phyloP scores from a whole-genome alignment of 2,329 filamentous ascomycete species.

The Penicillium sp. region DNA sequence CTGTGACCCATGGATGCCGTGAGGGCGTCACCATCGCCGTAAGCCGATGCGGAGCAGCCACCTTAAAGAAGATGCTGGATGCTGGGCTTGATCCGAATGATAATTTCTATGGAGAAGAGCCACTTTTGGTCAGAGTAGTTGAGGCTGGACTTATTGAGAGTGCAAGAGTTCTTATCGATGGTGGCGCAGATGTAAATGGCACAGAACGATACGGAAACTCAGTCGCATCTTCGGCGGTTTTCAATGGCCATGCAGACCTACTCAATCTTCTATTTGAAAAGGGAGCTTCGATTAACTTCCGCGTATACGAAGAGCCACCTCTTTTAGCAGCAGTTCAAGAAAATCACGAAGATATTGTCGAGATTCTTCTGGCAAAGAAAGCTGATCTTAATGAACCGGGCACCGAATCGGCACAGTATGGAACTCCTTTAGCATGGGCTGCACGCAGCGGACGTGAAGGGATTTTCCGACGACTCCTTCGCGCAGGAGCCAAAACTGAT shows the following conservation, averaged over 20 bases:
- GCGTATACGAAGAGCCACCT: background rate
- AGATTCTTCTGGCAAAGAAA: slow-evolving; percentile 1
- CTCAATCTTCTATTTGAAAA: slow-evolving; percentile 1
- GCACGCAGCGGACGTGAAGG: background rate
- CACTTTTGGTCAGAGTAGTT: background rate
- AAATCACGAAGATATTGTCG: slow-evolving; percentile 1
- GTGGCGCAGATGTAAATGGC: slow-evolving; percentile 2
- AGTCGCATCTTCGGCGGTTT: background rate
- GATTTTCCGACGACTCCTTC: slow-evolving; percentile 30
- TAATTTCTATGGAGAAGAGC: background rate
- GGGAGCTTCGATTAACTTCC: background rate
- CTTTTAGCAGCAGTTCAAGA: background rate
- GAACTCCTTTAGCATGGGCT: slow-evolving; percentile 3
- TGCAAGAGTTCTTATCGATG: background rate
- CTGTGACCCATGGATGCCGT: background rate
- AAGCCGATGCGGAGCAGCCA: background rate
- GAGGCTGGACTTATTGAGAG: background rate
- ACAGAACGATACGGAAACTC: background rate
- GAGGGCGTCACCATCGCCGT: background rate
- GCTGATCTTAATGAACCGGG: background rate
- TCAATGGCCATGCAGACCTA: background rate
- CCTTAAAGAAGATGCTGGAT: slow-evolving; percentile 10
- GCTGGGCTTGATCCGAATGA: slow-evolving; percentile 2
- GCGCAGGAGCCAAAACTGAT: slow-evolving; percentile 28
- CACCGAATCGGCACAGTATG: background rate